Base-by-base conservation (phyloP, 2,329 filamentous ascomycete genomes). In the Fusarium sp. region DNA sequence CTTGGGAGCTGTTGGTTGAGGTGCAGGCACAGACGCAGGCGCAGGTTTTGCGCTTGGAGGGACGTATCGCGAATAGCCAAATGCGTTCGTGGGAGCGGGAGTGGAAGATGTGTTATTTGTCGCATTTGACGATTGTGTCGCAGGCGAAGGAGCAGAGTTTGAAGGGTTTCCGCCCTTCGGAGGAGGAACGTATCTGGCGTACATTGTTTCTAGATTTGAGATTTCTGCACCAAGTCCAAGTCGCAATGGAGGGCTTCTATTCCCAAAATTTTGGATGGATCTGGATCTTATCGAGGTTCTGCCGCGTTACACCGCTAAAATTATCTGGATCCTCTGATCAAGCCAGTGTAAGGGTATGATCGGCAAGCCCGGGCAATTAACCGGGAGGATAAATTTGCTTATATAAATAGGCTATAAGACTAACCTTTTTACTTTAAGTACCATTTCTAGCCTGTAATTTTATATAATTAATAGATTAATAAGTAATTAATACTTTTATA, bases 131-230 rank as follows among this genome's bases (percentile, higher is more conserved):
- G 52, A n/a, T 24, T 47, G 37, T 7, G 17, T 32, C 19, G 51
- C 7, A 10, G 45, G 35, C 11, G 44, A 14, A 43, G 62, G 24
- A 6, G 43, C 5, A 14, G 48, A 35, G 26, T 41, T 44, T 2
- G 56, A 49, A 4, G 59, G 14, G 17, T 41, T 32, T 24, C 50
- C 57, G 33, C 52, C 72, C 60, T 77, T 75, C 10, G 74, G 20
- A 8, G 76, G 74, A 40, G 79, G 82, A 17, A 83, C 73, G 59
- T 84, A 83, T 67, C 82, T 77, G 46, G 81, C 77, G 69, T 83
- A 83, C 79, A 81, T 81, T 26, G 13, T 73, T 62, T 53, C 28
- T 30, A 50, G 47, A 40, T 24, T 67, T 69, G 32, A 50, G 47
- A 40, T 24, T 67, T 70, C 47, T 62, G 24, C 49, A 47, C 44